Evolutionary conservation across 306 rosid species (phyloP), one percentile per base, ranked within the genome.

Genomic region (Quillaja saponaria): DNA sequence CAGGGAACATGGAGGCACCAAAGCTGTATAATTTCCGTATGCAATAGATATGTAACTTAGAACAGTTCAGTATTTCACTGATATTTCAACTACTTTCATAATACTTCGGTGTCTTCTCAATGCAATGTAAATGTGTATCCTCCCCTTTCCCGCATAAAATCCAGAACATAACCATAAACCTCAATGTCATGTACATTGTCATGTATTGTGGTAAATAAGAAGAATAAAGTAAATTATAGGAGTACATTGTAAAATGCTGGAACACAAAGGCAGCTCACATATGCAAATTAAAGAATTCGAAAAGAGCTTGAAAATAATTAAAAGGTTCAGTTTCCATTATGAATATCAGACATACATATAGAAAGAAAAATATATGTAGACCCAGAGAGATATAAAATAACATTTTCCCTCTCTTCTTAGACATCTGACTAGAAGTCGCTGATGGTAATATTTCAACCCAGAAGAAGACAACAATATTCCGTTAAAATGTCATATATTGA

Each of bases 271-370:
- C 51, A 15, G 6, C 3, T 3, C 55, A 19, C 7, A 19, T 21
- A 19, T 18, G 19, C 13, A 18, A 50, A 20, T 19, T 20, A 10
- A 10, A 50, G 34, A 9, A 50, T 51, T 1, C 6, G 0, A 16
- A 58, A 17, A 14, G 1, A 10, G 13, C 21, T 57, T 18, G 28
- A 38, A 46, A 46, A 0, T 16, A 46, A 49, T 62, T 31, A 17
- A 45, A 41, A 40, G 18, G 28, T 13, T 37, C 42, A 45, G 9
- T 19, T 33, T 52, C 54, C 63, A 45, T 16, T 2, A 28, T 1
- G 25, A 66, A 34, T 25, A 25, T 68, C 40, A 65, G 3, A 3
- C n/a, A 47, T 20, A 55, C 66, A 47, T 3, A 6, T 52, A 72
- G 41, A 15, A 38, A 40, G 66, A 13, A 48, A 21, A 39, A 42